These are phyloP conservation scores for Reutealis trisperma DNA, from an alignment of 345 rosid species.

Conservation along the genomic window DNA sequence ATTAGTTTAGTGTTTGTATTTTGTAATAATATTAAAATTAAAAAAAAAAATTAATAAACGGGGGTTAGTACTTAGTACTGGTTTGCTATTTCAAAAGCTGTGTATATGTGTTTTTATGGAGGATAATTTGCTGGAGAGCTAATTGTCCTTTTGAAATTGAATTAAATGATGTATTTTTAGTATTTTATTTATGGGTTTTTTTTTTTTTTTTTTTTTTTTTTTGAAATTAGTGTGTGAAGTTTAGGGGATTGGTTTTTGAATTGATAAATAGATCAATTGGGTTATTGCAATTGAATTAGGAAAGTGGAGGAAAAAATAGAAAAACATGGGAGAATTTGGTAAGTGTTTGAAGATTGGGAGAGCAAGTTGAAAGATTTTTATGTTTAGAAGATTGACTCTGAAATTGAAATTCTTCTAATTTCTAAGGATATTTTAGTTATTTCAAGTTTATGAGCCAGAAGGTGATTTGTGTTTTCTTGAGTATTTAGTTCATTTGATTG, in stretches of 20 bases:
- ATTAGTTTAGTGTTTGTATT: not conserved
- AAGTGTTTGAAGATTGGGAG: not conserved
- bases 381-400: not conserved
- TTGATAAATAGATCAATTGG: not conserved
- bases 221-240: not conserved
- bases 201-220: not conserved
- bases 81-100: no score
- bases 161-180: not conserved
- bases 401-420: not conserved
- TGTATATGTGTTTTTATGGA: not conserved
- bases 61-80: no score
- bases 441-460: not conserved
- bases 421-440: not conserved
- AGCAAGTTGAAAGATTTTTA: not conserved
- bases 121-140: not conserved
- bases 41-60: not conserved
- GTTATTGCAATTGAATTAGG: not conserved
- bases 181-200: no score
- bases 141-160: not conserved
- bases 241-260: not conserved
- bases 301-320: not conserved
- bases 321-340: not conserved
- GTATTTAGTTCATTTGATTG: not conserved
- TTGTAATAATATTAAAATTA: not conserved
- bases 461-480: no score